Percentiles rank a stretch among this genome's conserved stretches.
Evolutionary conservation across 2,329 filamentous ascomycete genomes (phyloP).

Genomic region (Fusarium armeniacum): DNA sequence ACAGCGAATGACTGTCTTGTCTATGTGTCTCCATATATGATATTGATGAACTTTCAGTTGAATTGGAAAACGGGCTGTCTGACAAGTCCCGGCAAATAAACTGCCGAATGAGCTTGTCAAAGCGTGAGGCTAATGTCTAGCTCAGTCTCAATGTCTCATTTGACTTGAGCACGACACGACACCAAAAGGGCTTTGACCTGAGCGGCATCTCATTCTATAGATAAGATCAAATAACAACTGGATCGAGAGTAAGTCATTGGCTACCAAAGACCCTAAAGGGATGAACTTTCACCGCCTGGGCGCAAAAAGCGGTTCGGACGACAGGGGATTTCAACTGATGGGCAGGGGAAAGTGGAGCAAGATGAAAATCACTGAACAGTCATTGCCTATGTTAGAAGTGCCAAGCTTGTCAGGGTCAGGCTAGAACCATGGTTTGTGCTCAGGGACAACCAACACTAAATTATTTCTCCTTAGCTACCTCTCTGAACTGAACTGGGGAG

Average conservation of each 20-base stretch:
- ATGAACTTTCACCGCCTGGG: constrained; percentile 9
- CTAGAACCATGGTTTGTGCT: neutral
- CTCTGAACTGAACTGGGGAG: neutral
- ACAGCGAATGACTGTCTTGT: neutral
- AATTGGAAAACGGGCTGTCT: neutral
- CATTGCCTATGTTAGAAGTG: neutral
- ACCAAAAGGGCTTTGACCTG: neutral
- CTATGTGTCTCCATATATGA: too few species aligned
- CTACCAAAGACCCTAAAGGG: neutral
- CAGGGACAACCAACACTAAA: neutral
- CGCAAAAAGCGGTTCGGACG: constrained; percentile 14
- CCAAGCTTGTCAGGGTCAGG: constrained; percentile 4
- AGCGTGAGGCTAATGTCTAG: neutral
- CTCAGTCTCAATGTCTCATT: neutral
- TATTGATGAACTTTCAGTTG: neutral
- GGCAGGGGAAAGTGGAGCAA: constrained; percentile 13
- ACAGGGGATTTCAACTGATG: neutral
- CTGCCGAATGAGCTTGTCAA: constrained; percentile 4
- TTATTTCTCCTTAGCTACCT: neutral
- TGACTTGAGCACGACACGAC: neutral
- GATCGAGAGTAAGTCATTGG: neutral
- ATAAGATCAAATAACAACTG: neutral
- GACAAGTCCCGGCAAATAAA: neutral
- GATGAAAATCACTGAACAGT: neutral
- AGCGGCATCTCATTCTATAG: neutral